A percentile compares a stretch with the other conserved stretches of the same genome.
Evolutionary conservation across 78 protist genomes (phyloP).

Genomic region (Neovahlkampfia damariscottae): DNA sequence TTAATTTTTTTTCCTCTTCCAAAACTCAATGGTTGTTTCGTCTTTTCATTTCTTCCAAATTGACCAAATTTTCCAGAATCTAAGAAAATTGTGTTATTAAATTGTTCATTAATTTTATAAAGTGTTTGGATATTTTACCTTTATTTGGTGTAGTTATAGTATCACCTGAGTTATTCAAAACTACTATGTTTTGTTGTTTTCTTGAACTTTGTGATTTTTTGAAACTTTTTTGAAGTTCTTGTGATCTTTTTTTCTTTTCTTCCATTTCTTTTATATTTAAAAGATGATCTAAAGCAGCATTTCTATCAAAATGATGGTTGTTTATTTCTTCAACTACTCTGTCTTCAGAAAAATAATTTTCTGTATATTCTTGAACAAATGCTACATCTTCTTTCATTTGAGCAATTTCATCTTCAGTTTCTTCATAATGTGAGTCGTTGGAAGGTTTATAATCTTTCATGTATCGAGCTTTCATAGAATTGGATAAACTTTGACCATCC

Average conservation of each 20-base stretch:
- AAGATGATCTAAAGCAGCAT: neutral
- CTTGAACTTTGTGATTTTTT: neutral
- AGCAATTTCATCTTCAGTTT: neutral
- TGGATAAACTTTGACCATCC: neutral
- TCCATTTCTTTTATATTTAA: neutral
- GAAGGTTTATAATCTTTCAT: neutral
- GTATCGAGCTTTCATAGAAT: neutral
- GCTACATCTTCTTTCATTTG: neutral
- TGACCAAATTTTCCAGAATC: neutral
- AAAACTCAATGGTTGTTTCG: neutral
- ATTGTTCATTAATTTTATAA: neutral
- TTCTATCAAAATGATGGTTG: neutral
- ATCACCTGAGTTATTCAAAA: neutral
- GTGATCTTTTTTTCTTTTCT: neutral
- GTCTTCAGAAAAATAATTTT: neutral
- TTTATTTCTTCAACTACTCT: neutral
- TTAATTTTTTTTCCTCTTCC: neutral
- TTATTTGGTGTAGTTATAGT: neutral
- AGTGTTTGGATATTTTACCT: neutral
- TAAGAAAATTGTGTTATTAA: neutral
- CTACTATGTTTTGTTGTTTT: neutral
- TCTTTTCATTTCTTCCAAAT: neutral
- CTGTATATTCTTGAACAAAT: no score
- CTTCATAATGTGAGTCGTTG: neutral
- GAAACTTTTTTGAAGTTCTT: neutral